These are phyloP conservation scores for Basidiobolus meristosporus DNA, from an alignment of 371 early-diverging fungal genomes.

Conservation along the genomic window DNA sequence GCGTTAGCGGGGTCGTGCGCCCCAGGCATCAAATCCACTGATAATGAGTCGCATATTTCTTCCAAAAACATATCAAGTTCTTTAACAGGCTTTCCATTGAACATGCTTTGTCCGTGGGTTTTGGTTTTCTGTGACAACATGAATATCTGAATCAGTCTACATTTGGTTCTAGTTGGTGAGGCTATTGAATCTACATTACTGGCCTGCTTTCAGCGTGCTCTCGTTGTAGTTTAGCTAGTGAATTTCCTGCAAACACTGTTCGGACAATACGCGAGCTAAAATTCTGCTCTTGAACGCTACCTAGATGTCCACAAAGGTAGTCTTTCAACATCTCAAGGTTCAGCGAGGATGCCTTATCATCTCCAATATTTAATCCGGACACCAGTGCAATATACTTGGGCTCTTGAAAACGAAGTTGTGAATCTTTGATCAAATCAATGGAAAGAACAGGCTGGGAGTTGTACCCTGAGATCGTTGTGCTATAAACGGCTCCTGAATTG, in stretches of 20 bases:
- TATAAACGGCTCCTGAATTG: conserved; percentile 17
- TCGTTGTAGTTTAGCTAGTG: conserved; percentile 18
- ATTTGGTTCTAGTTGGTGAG: too few species aligned
- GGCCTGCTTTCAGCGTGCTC: conserved; percentile 14
- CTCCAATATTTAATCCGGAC: conserved; percentile 56
- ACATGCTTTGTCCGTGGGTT: conserved; percentile 17
- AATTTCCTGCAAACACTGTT: conserved; percentile 61
- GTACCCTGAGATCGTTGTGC: background rate
- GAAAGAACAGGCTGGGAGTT: background rate
- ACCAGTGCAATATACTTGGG: conserved; percentile 52
- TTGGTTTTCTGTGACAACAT: conserved; percentile 7
- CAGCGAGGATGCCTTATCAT: conserved; percentile 16
- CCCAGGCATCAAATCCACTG: conserved; percentile 75
- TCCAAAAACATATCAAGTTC: conserved; percentile 37
- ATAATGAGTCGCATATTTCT: conserved; percentile 25
- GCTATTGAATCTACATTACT: conserved; percentile 6
- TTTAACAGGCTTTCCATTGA: conserved; percentile 28
- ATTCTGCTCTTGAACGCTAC: conserved; percentile 17
- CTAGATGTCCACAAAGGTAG: conserved; percentile 59
- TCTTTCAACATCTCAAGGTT: conserved; percentile 53
- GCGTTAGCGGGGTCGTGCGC: conserved; percentile 49
- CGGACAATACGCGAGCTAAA: conserved; percentile 23
- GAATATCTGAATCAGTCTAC: background rate
- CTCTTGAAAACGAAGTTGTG: conserved; percentile 4
- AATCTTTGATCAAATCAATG: background rate